Percentiles rank a stretch among this genome's conserved stretches.
These are phyloP conservation scores for Boletus mariae DNA, from an alignment of 1,284 basidiomycete species.

Conservation along the genomic window DNA sequence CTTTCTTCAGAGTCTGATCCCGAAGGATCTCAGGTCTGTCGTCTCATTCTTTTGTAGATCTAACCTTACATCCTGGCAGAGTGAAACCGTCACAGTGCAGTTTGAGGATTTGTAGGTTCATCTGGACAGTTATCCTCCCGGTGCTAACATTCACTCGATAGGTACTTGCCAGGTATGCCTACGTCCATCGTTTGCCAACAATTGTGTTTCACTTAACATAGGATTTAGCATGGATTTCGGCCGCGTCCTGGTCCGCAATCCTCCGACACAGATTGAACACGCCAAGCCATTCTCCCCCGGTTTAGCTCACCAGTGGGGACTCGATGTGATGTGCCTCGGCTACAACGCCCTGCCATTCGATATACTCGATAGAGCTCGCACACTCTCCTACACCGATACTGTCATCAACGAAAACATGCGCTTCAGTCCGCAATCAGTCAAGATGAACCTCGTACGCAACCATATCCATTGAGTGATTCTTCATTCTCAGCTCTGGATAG, in stretches of 20 bases:
- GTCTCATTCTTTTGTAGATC: not conserved
- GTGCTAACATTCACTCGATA: constrained; percentile 14
- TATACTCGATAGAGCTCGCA: constrained; percentile 22
- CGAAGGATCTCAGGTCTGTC: constrained; percentile 25
- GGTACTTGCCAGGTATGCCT: constrained; percentile 29
- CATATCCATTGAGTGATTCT: not conserved
- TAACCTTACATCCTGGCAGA: constrained; percentile 16
- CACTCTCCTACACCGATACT: constrained; percentile 24
- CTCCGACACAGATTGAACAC: constrained; percentile 9
- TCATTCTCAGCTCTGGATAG: constrained; percentile 22
- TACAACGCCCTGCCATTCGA: constrained; percentile 34
- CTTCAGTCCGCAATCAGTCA: constrained; percentile 34
- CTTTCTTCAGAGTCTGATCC: constrained; percentile 22
- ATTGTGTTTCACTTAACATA: constrained; percentile 3
- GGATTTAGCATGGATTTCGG: constrained; percentile 32
- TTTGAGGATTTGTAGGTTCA: constrained; percentile 27
- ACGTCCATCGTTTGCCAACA: not conserved
- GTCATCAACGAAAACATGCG: constrained; percentile 27
- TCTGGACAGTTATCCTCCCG: not conserved
- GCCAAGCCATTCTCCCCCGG: constrained; percentile 34
- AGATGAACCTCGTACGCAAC: constrained; percentile 31
- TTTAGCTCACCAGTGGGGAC: constrained; percentile 33
- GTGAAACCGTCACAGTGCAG: constrained; percentile 19
- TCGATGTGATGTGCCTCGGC: constrained; percentile 36
- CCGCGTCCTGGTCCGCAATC: constrained; percentile 25